These are phyloP conservation scores for Rhodotorula sp. DNA, from an alignment of 1,284 basidiomycete genomes.

Conservation along the genomic window DNA sequence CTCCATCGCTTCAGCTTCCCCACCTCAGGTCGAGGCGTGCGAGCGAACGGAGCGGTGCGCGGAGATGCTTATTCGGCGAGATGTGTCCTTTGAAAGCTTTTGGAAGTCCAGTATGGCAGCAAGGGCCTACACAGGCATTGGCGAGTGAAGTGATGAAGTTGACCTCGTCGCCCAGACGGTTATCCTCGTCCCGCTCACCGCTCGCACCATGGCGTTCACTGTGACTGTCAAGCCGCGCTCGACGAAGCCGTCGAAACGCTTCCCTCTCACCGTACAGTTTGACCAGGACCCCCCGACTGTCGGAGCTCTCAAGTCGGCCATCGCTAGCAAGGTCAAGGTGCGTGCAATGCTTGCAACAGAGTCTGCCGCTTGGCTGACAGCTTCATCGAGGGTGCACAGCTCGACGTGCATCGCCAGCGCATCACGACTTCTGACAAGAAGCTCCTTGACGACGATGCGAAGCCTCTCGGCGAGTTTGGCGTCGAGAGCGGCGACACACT, in stretches of 20 bases:
- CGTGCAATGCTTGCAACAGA: conserved; percentile 35
- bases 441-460: conserved; percentile 57
- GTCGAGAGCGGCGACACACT: conserved; percentile 62
- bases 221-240: conserved; percentile 31
- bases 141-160: too few species aligned
- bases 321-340: conserved; percentile 55
- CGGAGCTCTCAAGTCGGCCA: conserved; percentile 50
- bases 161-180: too few species aligned
- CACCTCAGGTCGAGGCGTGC: neutral
- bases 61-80: neutral
- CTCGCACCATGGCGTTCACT: conserved; percentile 1
- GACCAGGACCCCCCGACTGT: conserved; percentile 43
- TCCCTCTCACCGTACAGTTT: conserved; percentile 32
- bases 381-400: neutral
- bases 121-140: neutral
- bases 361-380: neutral
- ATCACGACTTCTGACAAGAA: conserved; percentile 63
- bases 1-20: conserved; percentile 28
- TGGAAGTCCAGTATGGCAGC: too few species aligned
- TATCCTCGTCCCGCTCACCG: neutral
- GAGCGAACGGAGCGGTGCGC: neutral
- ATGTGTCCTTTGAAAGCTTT: neutral
- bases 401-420: conserved; percentile 56
- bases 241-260: conserved; percentile 24
- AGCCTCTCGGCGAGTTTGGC: conserved; percentile 60